These are phyloP conservation scores for Umbelopsis isabellina DNA, from an alignment of 192 early-diverging fungal genomes.

Conservation along the genomic window DNA sequence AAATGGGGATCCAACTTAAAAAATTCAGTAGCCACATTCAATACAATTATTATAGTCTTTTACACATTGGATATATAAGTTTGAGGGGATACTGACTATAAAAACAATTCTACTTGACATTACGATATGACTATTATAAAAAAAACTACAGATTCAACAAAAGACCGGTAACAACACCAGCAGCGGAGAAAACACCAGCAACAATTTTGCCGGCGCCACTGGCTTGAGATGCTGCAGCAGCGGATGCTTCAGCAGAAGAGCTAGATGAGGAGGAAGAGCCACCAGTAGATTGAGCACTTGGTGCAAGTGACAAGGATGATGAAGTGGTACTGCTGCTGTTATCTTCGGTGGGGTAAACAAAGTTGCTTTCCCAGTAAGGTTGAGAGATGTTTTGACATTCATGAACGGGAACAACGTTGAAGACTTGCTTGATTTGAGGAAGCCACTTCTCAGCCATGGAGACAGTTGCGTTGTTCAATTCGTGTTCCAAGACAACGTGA, in stretches of 20 bases:
- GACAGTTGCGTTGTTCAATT: slow-evolving; percentile 45
- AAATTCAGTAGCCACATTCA: neutral
- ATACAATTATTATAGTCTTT: neutral
- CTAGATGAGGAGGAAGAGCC: neutral
- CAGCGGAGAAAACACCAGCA: slow-evolving; percentile 4
- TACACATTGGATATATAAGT: neutral
- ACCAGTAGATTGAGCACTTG: neutral
- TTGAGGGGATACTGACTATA: slow-evolving; percentile 2
- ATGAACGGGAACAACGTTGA: slow-evolving; percentile 39
- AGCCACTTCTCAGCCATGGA: slow-evolving; percentile 47
- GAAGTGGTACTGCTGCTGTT: neutral
- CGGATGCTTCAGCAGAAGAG: neutral
- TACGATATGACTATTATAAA: neutral
- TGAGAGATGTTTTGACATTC: slow-evolving; percentile 41
- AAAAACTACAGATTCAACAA: neutral
- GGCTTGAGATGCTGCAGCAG: neutral
- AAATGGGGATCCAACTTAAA: too few species aligned
- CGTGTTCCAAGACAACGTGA: slow-evolving; percentile 47
- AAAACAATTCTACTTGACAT: neutral
- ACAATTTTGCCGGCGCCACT: neutral
- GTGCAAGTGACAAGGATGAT: neutral
- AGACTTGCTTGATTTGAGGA: slow-evolving; percentile 38
- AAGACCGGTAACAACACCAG: slow-evolving; percentile 1
- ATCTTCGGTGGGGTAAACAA: slow-evolving; percentile 35
- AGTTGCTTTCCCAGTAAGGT: slow-evolving; percentile 45